Percentiles rank a stretch among this genome's conserved stretches.
Evolutionary conservation across 2,329 filamentous ascomycete genomes (phyloP).

Genomic region (Plectosphaerella sp.): DNA sequence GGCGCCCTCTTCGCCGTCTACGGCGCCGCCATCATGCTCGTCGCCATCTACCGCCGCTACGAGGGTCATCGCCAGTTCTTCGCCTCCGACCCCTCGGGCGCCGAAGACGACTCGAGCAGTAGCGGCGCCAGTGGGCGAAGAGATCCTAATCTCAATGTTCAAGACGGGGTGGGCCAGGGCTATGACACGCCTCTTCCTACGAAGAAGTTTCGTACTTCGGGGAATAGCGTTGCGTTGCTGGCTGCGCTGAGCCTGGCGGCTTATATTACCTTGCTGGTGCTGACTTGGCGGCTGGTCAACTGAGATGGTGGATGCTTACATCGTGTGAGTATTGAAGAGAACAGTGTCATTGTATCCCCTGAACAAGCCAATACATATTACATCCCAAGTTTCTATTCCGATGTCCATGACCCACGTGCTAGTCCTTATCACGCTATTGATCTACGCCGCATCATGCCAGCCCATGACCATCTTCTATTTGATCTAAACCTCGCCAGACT

Average conservation of each 20-base stretch:
- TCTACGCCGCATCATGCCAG: too few species aligned
- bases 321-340: background rate
- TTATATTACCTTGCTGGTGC: constrained; percentile 51
- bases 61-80: constrained; percentile 97
- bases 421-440: too few species aligned
- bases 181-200: constrained; percentile 32
- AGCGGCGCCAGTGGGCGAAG: background rate
- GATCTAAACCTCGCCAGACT: too few species aligned
- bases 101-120: constrained; percentile 11
- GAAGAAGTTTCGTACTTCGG: constrained; percentile 59
- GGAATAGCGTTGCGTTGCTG: constrained; percentile 57
- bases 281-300: constrained; percentile 43
- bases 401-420: too few species aligned
- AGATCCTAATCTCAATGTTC: background rate
- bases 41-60: constrained; percentile 79
- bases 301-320: constrained; percentile 9
- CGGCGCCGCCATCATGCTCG: constrained; percentile 76
- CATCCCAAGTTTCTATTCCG: too few species aligned
- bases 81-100: constrained; percentile 38
- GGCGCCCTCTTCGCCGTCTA: constrained; percentile 95
- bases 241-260: constrained; percentile 52
- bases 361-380: too few species aligned
- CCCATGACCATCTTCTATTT: too few species aligned
- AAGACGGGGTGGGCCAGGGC: constrained; percentile 22
- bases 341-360: background rate